Percentiles rank a stretch among this genome's conserved stretches.
Conservation (phyloP, 2,329 filamentous ascomycete genomes). For the Exserohilum turcica region DNA sequence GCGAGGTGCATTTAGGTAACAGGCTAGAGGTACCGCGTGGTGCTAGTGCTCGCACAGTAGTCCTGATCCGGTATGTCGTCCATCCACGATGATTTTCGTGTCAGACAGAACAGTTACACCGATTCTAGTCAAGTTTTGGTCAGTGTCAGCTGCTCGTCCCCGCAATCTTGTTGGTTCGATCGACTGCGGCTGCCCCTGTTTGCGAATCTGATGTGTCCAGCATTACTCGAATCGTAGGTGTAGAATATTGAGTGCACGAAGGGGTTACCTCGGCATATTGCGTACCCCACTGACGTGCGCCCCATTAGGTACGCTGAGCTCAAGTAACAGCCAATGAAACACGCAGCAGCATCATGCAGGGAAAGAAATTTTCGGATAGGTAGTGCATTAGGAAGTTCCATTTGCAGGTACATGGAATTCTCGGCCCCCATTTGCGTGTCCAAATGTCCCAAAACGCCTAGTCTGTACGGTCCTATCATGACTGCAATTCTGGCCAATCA, state of each 20-base stretch:
- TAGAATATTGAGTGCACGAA: background rate
- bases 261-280: constrained; percentile 2
- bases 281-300: background rate
- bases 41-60: background rate
- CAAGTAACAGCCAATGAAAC: background rate
- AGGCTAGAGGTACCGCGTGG: constrained; percentile 2
- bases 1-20: constrained; percentile 4
- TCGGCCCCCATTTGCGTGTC: background rate
- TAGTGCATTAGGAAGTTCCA: background rate
- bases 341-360: background rate
- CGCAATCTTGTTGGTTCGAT: constrained; percentile 4
- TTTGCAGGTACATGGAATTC: background rate
- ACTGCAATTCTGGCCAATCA: background rate
- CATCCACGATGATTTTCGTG: constrained; percentile 2
- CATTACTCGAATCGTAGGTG: background rate
- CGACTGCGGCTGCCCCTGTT: background rate
- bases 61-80: background rate
- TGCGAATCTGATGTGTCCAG: background rate
- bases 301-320: background rate
- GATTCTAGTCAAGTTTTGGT: background rate
- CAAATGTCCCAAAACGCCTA: background rate
- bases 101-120: background rate
- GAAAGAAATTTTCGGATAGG: background rate
- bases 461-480: background rate
- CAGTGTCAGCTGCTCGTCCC: constrained; percentile 7